Evolutionary conservation across 768 basidiomycete genomes (phyloP).

Genomic region (Collybia sp.): DNA sequence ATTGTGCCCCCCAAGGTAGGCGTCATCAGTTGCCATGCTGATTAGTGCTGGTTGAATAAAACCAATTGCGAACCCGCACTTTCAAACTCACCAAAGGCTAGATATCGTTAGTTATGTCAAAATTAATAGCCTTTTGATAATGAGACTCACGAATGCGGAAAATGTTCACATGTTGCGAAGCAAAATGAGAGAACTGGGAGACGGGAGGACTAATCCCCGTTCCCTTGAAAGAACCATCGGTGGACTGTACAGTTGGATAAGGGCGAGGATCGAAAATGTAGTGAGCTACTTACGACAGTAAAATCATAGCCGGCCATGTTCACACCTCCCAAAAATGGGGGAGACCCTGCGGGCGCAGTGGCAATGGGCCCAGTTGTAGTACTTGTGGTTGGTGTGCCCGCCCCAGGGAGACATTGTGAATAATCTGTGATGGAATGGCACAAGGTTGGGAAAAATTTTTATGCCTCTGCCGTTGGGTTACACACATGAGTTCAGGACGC

Average conservation of each 20-base stretch:
- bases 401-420: slow-evolving; percentile 29
- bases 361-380: slow-evolving; percentile 12
- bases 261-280: not conserved
- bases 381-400: slow-evolving; percentile 15
- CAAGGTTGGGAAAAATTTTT: not conserved
- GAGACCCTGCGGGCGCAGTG: slow-evolving; percentile 9
- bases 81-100: slow-evolving; percentile 23
- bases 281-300: slow-evolving; percentile 26
- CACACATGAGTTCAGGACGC: slow-evolving; percentile 26
- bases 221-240: slow-evolving; percentile 28
- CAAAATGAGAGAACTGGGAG: not conserved
- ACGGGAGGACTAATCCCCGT: not conserved
- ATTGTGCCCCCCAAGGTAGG: slow-evolving; percentile 44
- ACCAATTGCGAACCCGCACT: slow-evolving; percentile 9
- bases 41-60: slow-evolving; percentile 1
- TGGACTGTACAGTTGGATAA: slow-evolving; percentile 18
- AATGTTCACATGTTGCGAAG: not conserved
- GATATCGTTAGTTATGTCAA: not conserved
- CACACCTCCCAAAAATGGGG: slow-evolving; percentile 40
- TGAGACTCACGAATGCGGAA: not conserved
- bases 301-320: slow-evolving; percentile 48
- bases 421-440: slow-evolving; percentile 20
- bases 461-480: not conserved
- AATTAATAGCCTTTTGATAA: slow-evolving; percentile 16
- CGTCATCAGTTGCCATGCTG: slow-evolving; percentile 51